A percentile compares a stretch with the other conserved stretches of the same genome.
Conservation (phyloP, 2,329 filamentous ascomycete genomes). For the Cordyceps tenuipes region DNA sequence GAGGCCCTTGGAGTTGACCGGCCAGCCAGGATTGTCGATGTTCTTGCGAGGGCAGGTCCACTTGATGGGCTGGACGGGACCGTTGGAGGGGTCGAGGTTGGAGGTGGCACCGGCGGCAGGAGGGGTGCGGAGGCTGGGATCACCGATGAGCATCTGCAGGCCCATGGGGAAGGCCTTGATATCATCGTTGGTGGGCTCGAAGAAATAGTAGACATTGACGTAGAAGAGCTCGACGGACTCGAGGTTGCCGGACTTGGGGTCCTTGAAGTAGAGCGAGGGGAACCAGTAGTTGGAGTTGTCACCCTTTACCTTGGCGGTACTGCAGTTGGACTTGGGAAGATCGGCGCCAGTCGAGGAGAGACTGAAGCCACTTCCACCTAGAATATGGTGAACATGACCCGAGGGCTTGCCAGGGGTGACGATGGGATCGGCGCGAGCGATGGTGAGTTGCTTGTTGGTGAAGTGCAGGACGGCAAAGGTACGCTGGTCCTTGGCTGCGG, state of each 20-base stretch:
- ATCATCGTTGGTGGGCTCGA: slow-evolving; percentile 55
- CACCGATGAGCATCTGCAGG: slow-evolving; percentile 63
- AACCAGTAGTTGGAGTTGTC: slow-evolving; percentile 75
- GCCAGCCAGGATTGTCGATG: slow-evolving; percentile 44
- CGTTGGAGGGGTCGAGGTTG: slow-evolving; percentile 44
- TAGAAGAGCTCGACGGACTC: slow-evolving; percentile 62
- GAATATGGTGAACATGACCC: slow-evolving; percentile 60
- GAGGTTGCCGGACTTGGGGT: slow-evolving; percentile 53
- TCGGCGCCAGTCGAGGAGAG: slow-evolving; percentile 52
- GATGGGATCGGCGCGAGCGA: slow-evolving; percentile 60
- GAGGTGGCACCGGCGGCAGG: slow-evolving; percentile 42
- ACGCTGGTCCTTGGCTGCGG: slow-evolving; percentile 35
- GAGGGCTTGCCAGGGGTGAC: slow-evolving; percentile 51
- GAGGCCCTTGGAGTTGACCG: slow-evolving; percentile 44
- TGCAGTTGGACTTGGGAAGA: slow-evolving; percentile 56
- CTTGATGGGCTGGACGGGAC: slow-evolving; percentile 45
- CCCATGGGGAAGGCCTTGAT: slow-evolving; percentile 62
- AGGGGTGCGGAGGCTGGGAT: slow-evolving; percentile 48
- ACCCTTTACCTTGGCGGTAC: slow-evolving; percentile 57
- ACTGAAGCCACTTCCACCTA: slow-evolving; percentile 62
- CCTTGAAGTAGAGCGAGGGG: slow-evolving; percentile 59
- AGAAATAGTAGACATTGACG: slow-evolving; percentile 71
- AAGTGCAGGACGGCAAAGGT: slow-evolving; percentile 65
- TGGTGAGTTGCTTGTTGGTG: slow-evolving; percentile 55
- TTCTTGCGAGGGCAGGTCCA: slow-evolving; percentile 51